Percentiles rank a stretch among this genome's conserved stretches.
These are phyloP conservation scores for Xylaria sp. DNA, from an alignment of 2,329 filamentous ascomycete species.

Conservation along the genomic window DNA sequence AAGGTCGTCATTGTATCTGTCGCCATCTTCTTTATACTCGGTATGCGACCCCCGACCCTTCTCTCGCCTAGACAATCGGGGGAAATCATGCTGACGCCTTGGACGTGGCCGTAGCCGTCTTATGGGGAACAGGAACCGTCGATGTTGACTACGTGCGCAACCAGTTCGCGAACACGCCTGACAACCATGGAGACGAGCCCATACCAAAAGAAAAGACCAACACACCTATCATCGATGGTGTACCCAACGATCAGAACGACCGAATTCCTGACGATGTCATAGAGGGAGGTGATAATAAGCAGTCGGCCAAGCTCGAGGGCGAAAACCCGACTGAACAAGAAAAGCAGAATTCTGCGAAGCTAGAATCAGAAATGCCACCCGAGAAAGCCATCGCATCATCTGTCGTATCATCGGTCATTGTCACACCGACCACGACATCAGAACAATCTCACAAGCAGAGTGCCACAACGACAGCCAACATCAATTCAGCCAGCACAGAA, in stretches of 20 bases:
- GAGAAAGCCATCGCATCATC: conserved; percentile 2
- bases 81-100: conserved; percentile 16
- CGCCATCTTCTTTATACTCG: conserved; percentile 30
- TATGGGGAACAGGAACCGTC: conserved; percentile 38
- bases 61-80: neutral
- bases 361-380: conserved; percentile 12
- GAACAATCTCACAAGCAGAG: neutral
- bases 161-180: conserved; percentile 19
- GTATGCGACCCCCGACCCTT: conserved; percentile 22
- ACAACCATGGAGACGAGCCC: conserved; percentile 26
- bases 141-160: conserved; percentile 38
- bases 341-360: neutral
- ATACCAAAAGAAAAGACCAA: conserved; percentile 26
- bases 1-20: conserved; percentile 17
- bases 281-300: conserved; percentile 20
- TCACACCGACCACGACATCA: conserved; percentile 5
- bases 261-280: conserved; percentile 35
- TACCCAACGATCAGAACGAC: conserved; percentile 37
- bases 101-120: conserved; percentile 20
- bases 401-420: neutral
- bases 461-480: conserved; percentile 4
- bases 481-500: conserved; percentile 11
- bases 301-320: conserved; percentile 2
- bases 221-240: conserved; percentile 37
- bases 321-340: neutral